phyloP scores from a whole-genome alignment of 2,329 filamentous ascomycete genomes.

The Aspergillus fijiensis region DNA sequence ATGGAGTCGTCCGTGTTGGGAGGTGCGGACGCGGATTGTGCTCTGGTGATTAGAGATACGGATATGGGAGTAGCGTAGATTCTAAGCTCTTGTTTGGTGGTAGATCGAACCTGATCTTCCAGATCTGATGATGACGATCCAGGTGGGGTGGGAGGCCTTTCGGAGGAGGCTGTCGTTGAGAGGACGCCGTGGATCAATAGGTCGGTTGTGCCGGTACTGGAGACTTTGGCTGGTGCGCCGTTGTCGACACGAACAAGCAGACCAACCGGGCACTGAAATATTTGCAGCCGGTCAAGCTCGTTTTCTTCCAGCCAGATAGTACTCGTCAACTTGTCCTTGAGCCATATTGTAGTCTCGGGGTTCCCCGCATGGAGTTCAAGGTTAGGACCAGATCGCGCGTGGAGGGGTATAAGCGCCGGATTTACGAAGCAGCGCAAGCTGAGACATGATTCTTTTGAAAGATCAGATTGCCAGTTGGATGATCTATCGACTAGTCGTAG shows the following conservation, averaged over 20 bases:
- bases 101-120: slow-evolving; percentile 12
- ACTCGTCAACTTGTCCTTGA: slow-evolving; percentile 38
- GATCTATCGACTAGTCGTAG: slow-evolving; percentile 36
- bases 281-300: slow-evolving; percentile 28
- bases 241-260: slow-evolving; percentile 36
- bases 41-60: slow-evolving; percentile 33
- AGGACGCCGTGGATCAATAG: slow-evolving; percentile 42
- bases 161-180: slow-evolving; percentile 27
- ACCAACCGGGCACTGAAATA: slow-evolving; percentile 41
- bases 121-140: slow-evolving; percentile 32
- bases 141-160: slow-evolving; percentile 38
- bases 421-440: slow-evolving; percentile 39
- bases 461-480: slow-evolving; percentile 33
- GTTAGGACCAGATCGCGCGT: slow-evolving; percentile 41
- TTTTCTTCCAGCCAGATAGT: slow-evolving; percentile 36
- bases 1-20: slow-evolving; percentile 20
- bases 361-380: slow-evolving; percentile 41
- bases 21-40: slow-evolving; percentile 35
- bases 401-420: slow-evolving; percentile 41
- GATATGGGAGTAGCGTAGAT: slow-evolving; percentile 41
- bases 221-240: slow-evolving; percentile 16
- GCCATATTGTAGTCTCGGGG: slow-evolving; percentile 37
- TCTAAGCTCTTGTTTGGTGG: slow-evolving; percentile 30
- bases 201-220: slow-evolving; percentile 31
- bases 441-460: slow-evolving; percentile 36